Evolutionary conservation across 805 yeast genomes (phyloP), one percentile per base, ranked within the genome.

Genomic region (Metschnikowia matae): DNA sequence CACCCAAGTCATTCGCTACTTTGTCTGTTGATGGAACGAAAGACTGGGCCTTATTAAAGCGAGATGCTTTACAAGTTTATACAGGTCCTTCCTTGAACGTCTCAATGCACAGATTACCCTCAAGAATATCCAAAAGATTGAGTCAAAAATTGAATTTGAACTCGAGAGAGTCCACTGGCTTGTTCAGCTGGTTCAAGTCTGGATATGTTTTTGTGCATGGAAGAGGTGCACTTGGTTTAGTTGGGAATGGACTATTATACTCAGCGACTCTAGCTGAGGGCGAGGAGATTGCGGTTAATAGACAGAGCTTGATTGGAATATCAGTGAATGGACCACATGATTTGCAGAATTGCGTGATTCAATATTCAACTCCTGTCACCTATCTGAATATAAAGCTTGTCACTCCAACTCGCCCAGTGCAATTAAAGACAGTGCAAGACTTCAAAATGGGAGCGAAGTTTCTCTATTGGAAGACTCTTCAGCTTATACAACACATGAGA

Each of bases 21-120:
- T 50, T 84, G 23, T 53, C 67, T 3, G 60, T 84, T 50, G 86
- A 84, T 54, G 89, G 89, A 2, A 67, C 79, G 0, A 62, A 63
- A 17, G 89, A 84, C 57, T 84, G 87, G 86, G 85, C 84, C 0
- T 50, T 84, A 3, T 68, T 84, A 42, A 69, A 77, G 40, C 66
- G 71, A 1, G 61, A 68, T 14, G 70, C 83, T 0, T 60, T 84
- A 20, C 81, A 81, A 43, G 77, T 74, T 0, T 81, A 73, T 54
- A 62, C 78, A 6, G 89, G 88, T 0, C 67, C 74, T n/a, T 73
- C 83, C 0, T 64, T 83, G 42, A 57, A 65, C 11, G 61, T 82
- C 2, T 63, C 66, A 1, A 66, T 70, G 44, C 64, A 65, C 29
- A 52, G 58, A 15, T 49, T 74, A 10, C 86, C 86, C 4, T 61